Base-by-base conservation (phyloP, 805 yeast species). In the Metschnikowia noctiluminum region DNA sequence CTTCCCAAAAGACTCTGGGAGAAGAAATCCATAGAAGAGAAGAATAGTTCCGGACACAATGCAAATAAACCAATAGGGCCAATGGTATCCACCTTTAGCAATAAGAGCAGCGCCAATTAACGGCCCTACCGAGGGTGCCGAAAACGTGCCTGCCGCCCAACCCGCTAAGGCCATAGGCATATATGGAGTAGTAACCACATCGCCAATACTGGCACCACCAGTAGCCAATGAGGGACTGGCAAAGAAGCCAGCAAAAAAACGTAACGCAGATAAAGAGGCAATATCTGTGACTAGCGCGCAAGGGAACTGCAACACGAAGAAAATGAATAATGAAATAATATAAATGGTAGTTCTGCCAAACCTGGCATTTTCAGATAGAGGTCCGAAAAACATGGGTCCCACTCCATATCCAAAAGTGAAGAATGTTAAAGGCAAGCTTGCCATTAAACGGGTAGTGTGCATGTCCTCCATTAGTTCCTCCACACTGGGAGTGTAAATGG, bases 381-480 rank as follows among this genome's bases (percentile, higher is more conserved):
- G 87, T 0, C 84, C 76, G 44, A 80, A 77, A 1, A 80, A 50
- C 67, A 82, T 66, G 1, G 85, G 85, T 1, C 85, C 85, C 16
- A 80, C 42, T 43, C 83, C 87, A 56, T 82, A 81, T 8, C 86
- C 87, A 27, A 81, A 54, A 7, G 82, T 82, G 52, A 77, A 82
- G 35, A 80, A 51, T 0, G 83, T 66, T 54, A 82, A 67, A 3
- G 82, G 81, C 32, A 82, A 63, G 1, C 75, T 65, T 0, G 81
- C 80, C 4, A 70, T 69, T 6, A 71, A 74, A 31, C 62, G 63
- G 11, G 76, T 66, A 8, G 77, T 71, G 13, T 63, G 52, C 54
- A 80, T 79, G 42, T 79, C 76, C 27, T 63, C 61, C 62, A 66
- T 70, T 27, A 82, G 59, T 13, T 68, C 63, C n/a, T 60, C 65